These are phyloP conservation scores for Setaria viridis DNA, from an alignment of 202 grass and related monocot genomes.

Conservation along the genomic window DNA sequence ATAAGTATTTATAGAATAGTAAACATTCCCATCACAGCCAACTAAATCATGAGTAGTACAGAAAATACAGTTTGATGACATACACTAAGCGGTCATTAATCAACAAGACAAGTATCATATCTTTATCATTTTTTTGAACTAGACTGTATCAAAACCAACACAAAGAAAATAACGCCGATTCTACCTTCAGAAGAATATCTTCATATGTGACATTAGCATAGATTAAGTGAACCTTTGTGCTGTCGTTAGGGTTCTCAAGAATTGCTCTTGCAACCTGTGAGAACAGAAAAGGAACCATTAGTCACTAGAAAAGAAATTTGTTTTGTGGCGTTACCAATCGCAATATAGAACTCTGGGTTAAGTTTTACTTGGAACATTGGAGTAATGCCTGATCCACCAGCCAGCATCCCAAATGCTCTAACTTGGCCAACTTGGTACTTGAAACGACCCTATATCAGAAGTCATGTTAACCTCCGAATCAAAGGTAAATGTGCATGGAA, in stretches of 20 bases:
- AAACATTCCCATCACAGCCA: background rate
- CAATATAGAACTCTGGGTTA: slow-evolving; percentile 23
- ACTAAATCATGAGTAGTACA: background rate
- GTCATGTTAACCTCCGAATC: background rate
- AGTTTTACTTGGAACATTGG: slow-evolving; percentile 94
- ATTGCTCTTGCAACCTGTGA: slow-evolving; percentile 88
- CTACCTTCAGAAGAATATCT: slow-evolving; percentile 98
- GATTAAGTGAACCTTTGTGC: slow-evolving; percentile 85
- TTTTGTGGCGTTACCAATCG: slow-evolving; percentile 8
- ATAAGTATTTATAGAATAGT: background rate
- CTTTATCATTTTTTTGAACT: background rate
- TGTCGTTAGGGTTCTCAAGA: slow-evolving; percentile 87
- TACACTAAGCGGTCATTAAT: background rate
- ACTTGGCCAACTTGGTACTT: slow-evolving; percentile 94
- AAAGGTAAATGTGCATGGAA: background rate
- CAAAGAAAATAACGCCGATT: slow-evolving; percentile 17
- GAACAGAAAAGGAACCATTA: slow-evolving; percentile 33
- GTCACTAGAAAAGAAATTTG: background rate
- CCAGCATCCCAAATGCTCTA: slow-evolving; percentile 92
- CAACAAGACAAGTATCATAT: background rate
- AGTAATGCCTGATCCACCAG: slow-evolving; percentile 97
- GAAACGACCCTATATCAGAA: slow-evolving; percentile 80
- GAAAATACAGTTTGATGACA: background rate
- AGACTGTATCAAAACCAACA: background rate
- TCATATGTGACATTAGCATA: slow-evolving; percentile 94